A percentile compares a stretch with the other conserved stretches of the same genome.
phyloP scores from a whole-genome alignment of 352 stramenopile species.

The Blastocystis sp. region DNA sequence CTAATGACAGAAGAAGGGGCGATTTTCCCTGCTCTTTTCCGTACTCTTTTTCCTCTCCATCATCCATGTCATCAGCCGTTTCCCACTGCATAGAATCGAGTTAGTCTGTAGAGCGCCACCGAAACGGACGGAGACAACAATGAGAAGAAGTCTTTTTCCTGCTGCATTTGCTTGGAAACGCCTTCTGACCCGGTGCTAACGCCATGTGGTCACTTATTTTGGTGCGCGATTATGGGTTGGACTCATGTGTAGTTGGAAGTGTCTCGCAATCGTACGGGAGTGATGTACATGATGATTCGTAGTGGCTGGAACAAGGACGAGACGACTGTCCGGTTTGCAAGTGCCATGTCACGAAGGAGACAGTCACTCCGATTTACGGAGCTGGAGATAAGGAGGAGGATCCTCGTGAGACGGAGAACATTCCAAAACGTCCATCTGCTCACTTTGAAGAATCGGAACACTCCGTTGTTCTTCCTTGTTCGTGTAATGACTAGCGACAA shows the following conservation, averaged over 20 bases:
- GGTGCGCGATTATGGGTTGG: not conserved
- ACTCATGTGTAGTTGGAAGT: constrained; percentile 56
- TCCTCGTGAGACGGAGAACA: not conserved
- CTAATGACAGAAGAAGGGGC: not conserved
- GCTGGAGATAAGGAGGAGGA: constrained; percentile 45
- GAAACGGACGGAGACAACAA: not conserved
- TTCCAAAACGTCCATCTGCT: constrained; percentile 29
- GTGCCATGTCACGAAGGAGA: constrained; percentile 48
- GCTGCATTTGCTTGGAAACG: constrained; percentile 53
- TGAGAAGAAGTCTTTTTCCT: constrained; percentile 27
- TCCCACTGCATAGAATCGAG: too few species aligned
- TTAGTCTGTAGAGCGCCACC: not conserved
- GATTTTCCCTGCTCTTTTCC: not conserved
- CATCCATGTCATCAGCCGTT: too few species aligned
- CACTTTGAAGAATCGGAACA: constrained; percentile 61
- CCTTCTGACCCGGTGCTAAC: constrained; percentile 61
- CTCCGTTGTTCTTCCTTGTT: not conserved
- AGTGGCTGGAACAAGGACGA: constrained; percentile 51
- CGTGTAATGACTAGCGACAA: not conserved
- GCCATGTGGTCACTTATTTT: constrained; percentile 66
- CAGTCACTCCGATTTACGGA: constrained; percentile 70
- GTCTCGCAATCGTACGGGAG: constrained; percentile 13
- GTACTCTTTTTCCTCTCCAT: too few species aligned
- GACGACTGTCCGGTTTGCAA: constrained; percentile 70
- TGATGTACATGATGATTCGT: not conserved